These are phyloP conservation scores for Globisporangium lucens DNA, from an alignment of 352 stramenopile species.

Conservation along the genomic window DNA sequence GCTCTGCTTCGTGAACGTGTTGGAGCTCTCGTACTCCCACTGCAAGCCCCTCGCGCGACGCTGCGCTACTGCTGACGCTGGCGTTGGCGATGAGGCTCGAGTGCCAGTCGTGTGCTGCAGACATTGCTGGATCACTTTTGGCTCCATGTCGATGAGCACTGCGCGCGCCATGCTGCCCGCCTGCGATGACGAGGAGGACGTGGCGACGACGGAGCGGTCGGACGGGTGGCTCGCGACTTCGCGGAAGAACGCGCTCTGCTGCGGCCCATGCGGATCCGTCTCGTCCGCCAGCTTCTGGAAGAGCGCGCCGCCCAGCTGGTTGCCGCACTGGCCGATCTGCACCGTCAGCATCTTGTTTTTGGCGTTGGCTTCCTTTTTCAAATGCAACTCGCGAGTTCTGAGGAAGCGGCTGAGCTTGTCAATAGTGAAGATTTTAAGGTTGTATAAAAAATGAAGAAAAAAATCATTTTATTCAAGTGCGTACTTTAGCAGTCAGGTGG, in stretches of 20 bases:
- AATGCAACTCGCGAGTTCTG: neutral
- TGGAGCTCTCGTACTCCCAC: slow-evolving; percentile 47
- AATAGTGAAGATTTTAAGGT: too few relatives aligned
- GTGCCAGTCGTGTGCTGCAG: slow-evolving; percentile 16
- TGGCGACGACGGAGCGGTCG: slow-evolving; percentile 13
- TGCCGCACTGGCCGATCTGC: slow-evolving; percentile 78
- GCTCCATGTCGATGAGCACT: slow-evolving; percentile 84
- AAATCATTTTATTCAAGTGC: neutral
- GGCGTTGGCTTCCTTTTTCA: too few relatives aligned
- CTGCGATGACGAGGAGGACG: neutral
- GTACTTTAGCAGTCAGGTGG: neutral
- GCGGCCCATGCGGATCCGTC: neutral
- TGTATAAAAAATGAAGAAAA: too few relatives aligned
- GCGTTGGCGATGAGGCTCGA: neutral
- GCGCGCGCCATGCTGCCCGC: slow-evolving; percentile 38
- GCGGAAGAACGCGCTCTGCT: slow-evolving; percentile 25
- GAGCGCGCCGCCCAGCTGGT: slow-evolving; percentile 61
- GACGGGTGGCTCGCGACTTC: slow-evolving; percentile 1
- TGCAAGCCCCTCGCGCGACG: neutral
- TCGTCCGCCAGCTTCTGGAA: slow-evolving; percentile 61
- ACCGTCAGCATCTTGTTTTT: slow-evolving; percentile 49
- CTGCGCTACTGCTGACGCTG: neutral
- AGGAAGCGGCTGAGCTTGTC: too few relatives aligned
- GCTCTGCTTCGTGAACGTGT: slow-evolving; percentile 56
- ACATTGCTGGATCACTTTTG: slow-evolving; percentile 65